Conservation (phyloP, 1,139 yeast species). For the Hanseniaspora uvarum region DNA sequence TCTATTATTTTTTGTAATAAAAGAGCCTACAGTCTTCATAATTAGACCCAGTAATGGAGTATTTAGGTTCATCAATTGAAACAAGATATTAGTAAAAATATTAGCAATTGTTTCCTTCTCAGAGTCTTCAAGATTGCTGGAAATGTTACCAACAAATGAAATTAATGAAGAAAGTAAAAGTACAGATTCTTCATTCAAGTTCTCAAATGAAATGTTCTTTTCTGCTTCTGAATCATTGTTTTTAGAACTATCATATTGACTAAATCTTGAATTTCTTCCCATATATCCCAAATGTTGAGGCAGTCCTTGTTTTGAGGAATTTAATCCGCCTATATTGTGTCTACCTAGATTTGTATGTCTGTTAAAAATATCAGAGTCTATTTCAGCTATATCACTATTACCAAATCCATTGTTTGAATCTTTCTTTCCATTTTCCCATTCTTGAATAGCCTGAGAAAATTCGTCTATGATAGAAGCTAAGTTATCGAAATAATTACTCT, state of each 20-base stretch:
- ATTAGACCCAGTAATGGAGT: slow-evolving; percentile 49
- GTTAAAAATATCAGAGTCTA: slow-evolving; percentile 7
- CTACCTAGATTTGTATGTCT: slow-evolving; percentile 19
- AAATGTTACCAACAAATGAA: slow-evolving; percentile 43
- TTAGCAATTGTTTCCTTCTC: slow-evolving; percentile 24
- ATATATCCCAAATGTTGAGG: neutral
- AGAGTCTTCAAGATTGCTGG: slow-evolving; percentile 33
- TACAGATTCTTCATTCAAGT: slow-evolving; percentile 72
- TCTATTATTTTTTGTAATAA: slow-evolving; percentile 41
- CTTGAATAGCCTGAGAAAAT: slow-evolving; percentile 17
- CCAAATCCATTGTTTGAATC: slow-evolving; percentile 18
- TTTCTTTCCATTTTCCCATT: slow-evolving; percentile 21
- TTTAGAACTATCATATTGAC: slow-evolving; percentile 23
- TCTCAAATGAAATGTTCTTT: slow-evolving; percentile 34
- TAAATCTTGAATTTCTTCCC: neutral
- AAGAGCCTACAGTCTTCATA: slow-evolving; percentile 42
- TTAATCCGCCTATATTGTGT: slow-evolving; percentile 18
- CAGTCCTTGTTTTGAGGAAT: neutral
- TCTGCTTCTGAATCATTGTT: slow-evolving; percentile 28
- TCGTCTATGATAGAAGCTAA: slow-evolving; percentile 9
- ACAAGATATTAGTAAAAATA: slow-evolving; percentile 32
- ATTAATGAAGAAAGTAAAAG: slow-evolving; percentile 66
- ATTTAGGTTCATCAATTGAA: slow-evolving; percentile 40
- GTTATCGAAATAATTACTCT: slow-evolving; percentile 9
- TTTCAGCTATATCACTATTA: neutral